These are phyloP conservation scores for Apiotrichum gracile DNA, from an alignment of 1,284 basidiomycete genomes.

Conservation along the genomic window DNA sequence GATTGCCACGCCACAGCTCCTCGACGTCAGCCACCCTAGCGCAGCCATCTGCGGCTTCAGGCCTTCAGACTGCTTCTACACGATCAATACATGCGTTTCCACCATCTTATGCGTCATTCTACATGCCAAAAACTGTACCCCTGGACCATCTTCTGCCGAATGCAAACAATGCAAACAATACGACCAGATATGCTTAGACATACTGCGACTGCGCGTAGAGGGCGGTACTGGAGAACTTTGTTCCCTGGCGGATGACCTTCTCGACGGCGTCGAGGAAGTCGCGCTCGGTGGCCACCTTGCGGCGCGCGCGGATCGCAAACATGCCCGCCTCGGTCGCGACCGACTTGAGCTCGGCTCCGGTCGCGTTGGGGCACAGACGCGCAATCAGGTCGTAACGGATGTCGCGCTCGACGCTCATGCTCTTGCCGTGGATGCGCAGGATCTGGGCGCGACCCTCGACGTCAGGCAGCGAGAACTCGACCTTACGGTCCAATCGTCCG, in stretches of 20 bases:
- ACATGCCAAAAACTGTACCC: too few species aligned
- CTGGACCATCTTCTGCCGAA: too few species aligned
- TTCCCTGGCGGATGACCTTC: constrained; percentile 95
- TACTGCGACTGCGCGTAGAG: constrained; percentile 48
- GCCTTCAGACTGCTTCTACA: too few species aligned
- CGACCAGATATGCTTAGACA: too few species aligned
- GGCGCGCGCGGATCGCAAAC: constrained; percentile 95
- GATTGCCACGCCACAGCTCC: too few species aligned
- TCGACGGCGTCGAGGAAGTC: constrained; percentile 98
- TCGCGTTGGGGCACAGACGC: constrained; percentile 93
- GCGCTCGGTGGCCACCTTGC: constrained; percentile 95
- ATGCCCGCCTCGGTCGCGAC: constrained; percentile 99
- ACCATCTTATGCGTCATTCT: too few species aligned
- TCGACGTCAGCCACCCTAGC: too few species aligned
- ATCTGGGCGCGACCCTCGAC: constrained; percentile 96
- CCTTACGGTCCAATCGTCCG: constrained; percentile 88
- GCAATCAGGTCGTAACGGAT: constrained; percentile 98
- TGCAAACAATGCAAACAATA: too few species aligned
- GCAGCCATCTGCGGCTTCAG: too few species aligned
- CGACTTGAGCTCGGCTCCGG: constrained; percentile 91
- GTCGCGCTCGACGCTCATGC: constrained; percentile 95
- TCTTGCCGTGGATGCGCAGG: constrained; percentile 91
- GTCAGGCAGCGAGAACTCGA: constrained; percentile 94
- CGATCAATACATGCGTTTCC: too few species aligned
- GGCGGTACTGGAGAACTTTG: constrained; percentile 85